These are phyloP conservation scores for Pseudoneurospora amorphoporcata DNA, from an alignment of 495 filamentous ascomycete genomes.

Conservation along the genomic window DNA sequence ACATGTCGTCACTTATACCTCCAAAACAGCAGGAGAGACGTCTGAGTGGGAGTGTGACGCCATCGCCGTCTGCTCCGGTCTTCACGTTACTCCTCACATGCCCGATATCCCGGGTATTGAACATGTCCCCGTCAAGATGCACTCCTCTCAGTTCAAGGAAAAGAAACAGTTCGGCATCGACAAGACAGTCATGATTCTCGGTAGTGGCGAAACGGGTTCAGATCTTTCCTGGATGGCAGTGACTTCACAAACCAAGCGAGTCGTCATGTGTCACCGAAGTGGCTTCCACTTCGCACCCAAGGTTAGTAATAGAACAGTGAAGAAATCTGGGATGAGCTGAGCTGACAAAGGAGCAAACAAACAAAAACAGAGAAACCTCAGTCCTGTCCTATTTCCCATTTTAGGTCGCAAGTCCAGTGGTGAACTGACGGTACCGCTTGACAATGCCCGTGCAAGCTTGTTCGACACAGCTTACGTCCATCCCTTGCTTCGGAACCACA, in stretches of 20 bases:
- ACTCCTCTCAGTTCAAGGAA: slow-evolving; percentile 35
- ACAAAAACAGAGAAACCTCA: slow-evolving; percentile 13
- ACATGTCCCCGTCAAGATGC: slow-evolving; percentile 25
- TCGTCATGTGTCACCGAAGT: slow-evolving; percentile 31
- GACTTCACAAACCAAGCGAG: slow-evolving; percentile 26
- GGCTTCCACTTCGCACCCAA: slow-evolving; percentile 33
- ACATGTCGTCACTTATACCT: slow-evolving; percentile 20
- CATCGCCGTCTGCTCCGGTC: slow-evolving; percentile 33
- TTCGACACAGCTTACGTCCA: slow-evolving; percentile 42
- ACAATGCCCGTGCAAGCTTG: slow-evolving; percentile 32
- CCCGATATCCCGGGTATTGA: slow-evolving; percentile 29
- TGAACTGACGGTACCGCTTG: slow-evolving; percentile 26
- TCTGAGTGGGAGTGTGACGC: slow-evolving; percentile 27
- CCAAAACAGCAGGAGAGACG: slow-evolving; percentile 1
- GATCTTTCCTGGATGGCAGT: slow-evolving; percentile 33
- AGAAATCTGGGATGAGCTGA: neutral
- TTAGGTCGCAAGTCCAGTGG: slow-evolving; percentile 16
- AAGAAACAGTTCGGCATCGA: slow-evolving; percentile 26
- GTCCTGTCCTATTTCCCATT: slow-evolving; percentile 21
- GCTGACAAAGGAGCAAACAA: neutral
- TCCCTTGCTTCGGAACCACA: slow-evolving; percentile 25
- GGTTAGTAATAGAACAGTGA: neutral
- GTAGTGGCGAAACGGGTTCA: slow-evolving; percentile 33
- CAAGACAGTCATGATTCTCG: slow-evolving; percentile 32
- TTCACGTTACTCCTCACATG: slow-evolving; percentile 31